phyloP scores from a whole-genome alignment of 2,329 filamentous ascomycete species.

The Paraconiothyrium sp. region DNA sequence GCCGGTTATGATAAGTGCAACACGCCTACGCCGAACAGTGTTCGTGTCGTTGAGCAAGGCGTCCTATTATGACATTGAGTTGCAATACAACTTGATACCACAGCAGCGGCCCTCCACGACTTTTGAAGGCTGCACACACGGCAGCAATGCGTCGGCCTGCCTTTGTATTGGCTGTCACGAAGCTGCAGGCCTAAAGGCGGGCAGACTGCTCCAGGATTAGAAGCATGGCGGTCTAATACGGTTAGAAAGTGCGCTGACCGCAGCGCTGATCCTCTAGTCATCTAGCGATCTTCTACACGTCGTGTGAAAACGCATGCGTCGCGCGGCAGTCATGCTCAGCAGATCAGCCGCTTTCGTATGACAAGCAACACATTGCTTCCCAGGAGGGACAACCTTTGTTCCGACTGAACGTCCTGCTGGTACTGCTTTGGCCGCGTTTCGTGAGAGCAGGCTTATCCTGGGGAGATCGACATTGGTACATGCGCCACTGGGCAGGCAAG shows the following conservation, averaged over 20 bases:
- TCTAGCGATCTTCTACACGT: not conserved
- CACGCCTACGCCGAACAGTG: not conserved
- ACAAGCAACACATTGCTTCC: not conserved
- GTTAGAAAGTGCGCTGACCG: conserved; percentile 4
- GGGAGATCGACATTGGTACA: not conserved
- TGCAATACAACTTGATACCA: conserved; percentile 8
- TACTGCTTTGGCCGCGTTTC: conserved; percentile 1
- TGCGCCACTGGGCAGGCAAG: conserved; percentile 4
- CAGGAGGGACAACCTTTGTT: not conserved
- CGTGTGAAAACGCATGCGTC: not conserved
- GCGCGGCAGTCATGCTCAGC: not conserved
- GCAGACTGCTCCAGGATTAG: conserved; percentile 3
- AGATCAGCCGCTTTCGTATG: not conserved
- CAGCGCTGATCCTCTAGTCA: conserved; percentile 4
- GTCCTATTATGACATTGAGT: not conserved
- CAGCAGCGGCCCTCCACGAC: not conserved
- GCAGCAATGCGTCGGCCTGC: not conserved
- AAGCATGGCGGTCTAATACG: not conserved
- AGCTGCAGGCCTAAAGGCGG: not conserved
- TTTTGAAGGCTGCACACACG: not conserved
- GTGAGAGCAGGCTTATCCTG: not conserved
- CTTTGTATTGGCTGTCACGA: not conserved
- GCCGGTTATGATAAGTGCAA: not conserved
- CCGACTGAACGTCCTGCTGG: not conserved
- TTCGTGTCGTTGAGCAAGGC: not conserved